Evolutionary conservation across 2,329 filamentous ascomycete species (phyloP).

Genomic region (Sodiomyces alkalinus): DNA sequence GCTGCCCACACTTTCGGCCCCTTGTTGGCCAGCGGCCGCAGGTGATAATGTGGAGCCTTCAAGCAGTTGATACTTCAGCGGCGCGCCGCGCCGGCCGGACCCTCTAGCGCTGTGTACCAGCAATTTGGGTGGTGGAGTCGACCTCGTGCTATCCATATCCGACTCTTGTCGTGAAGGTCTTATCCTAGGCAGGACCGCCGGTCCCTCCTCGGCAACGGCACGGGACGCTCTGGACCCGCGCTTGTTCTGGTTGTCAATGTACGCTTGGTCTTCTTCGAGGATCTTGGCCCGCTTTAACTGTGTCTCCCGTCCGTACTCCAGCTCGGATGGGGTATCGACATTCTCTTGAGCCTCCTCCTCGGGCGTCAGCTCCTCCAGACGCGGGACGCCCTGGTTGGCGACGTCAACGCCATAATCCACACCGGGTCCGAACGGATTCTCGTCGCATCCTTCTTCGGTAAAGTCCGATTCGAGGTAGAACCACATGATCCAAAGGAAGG

Average conservation of each 20-base stretch:
- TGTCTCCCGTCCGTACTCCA: constrained; percentile 57
- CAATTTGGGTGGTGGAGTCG: constrained; percentile 24
- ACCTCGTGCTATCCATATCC: constrained; percentile 28
- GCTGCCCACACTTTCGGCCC: constrained; percentile 35
- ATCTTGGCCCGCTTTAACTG: constrained; percentile 61
- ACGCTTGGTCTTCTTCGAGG: constrained; percentile 59
- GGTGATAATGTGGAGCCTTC: constrained; percentile 40
- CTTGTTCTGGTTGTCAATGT: constrained; percentile 46
- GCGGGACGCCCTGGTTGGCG: constrained; percentile 54
- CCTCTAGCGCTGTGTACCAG: constrained; percentile 6
- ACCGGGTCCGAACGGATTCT: constrained; percentile 76
- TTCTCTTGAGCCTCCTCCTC: constrained; percentile 58
- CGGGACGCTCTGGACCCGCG: constrained; percentile 28
- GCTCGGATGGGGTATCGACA: constrained; percentile 55
- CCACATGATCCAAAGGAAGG: constrained; percentile 98
- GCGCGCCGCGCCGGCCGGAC: constrained; percentile 17
- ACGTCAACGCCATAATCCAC: constrained; percentile 50
- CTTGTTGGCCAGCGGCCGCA: constrained; percentile 33
- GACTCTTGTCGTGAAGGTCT: constrained; percentile 45
- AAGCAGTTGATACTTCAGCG: constrained; percentile 43
- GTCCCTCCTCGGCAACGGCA: constrained; percentile 33
- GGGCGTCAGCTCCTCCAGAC: constrained; percentile 46
- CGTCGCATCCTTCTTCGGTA: constrained; percentile 68
- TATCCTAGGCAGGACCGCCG: constrained; percentile 46
- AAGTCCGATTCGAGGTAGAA: constrained; percentile 97